These are phyloP conservation scores for Steccherinum ochraceum DNA, from an alignment of 768 basidiomycete genomes.

Conservation along the genomic window DNA sequence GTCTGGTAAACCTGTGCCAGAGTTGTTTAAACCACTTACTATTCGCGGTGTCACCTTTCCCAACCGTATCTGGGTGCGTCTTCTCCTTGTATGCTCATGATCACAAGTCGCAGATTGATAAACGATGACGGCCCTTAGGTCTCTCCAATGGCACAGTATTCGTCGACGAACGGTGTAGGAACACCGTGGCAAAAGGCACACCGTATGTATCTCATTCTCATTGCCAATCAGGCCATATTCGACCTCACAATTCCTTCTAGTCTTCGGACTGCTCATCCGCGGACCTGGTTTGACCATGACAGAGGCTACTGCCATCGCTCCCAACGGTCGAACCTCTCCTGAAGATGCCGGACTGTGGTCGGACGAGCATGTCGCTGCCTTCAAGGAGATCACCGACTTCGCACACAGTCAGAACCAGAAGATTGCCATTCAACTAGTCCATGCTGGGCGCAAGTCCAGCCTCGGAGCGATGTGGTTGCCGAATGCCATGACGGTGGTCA, in stretches of 20 bases:
- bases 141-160: too few species aligned
- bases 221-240: neutral
- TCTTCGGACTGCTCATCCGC: slow-evolving; percentile 46
- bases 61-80: too few species aligned
- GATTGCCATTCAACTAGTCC: slow-evolving; percentile 71
- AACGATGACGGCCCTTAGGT: too few species aligned
- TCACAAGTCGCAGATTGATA: too few species aligned
- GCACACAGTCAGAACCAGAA: slow-evolving; percentile 64
- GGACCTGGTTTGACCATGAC: slow-evolving; percentile 52
- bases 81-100: too few species aligned
- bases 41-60: too few species aligned
- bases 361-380: too few species aligned
- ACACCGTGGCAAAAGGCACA: slow-evolving; percentile 57
- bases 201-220: slow-evolving; percentile 12
- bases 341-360: slow-evolving; percentile 56
- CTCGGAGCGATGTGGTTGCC: slow-evolving; percentile 57
- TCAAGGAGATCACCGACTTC: slow-evolving; percentile 59
- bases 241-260: slow-evolving; percentile 20
- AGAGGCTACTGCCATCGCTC: slow-evolving; percentile 61
- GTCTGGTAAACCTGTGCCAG: slow-evolving; percentile 30
- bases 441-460: slow-evolving; percentile 70
- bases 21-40: too few species aligned
- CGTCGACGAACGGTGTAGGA: slow-evolving; percentile 41
- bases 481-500: slow-evolving; percentile 37
- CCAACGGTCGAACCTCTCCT: slow-evolving; percentile 57